These are phyloP conservation scores for Chaetomium olivaceum DNA, from an alignment of 2,329 filamentous ascomycete species.

Conservation along the genomic window DNA sequence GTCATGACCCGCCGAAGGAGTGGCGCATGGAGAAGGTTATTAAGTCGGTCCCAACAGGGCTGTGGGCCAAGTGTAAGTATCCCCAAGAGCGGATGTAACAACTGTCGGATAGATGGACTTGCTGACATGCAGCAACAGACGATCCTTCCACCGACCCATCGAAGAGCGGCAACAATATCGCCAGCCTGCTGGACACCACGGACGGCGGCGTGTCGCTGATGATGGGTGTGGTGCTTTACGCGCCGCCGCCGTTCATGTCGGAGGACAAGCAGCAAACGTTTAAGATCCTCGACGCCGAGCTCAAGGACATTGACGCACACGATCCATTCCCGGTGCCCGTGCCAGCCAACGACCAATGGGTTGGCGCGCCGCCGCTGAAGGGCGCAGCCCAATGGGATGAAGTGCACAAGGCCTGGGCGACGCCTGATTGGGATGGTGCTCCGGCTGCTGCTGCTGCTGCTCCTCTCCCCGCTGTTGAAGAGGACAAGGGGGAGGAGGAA, in stretches of 20 bases:
- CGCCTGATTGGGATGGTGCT: not conserved
- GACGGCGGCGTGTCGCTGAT: constrained; percentile 2
- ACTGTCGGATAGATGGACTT: not conserved
- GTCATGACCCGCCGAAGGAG: not conserved
- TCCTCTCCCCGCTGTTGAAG: not conserved
- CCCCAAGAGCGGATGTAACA: no score
- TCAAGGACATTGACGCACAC: not conserved
- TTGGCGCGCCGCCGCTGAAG: not conserved
- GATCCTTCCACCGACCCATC: not conserved
- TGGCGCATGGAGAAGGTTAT: constrained; percentile 6
- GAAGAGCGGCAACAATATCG: constrained; percentile 4
- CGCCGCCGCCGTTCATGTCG: constrained; percentile 4
- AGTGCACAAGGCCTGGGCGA: constrained; percentile 1
- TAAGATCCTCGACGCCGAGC: constrained; percentile 3
- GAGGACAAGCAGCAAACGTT: constrained; percentile 7
- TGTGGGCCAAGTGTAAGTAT: constrained; percentile 2
- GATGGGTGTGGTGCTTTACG: not conserved
- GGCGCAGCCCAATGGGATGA: not conserved
- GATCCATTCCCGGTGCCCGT: not conserved
- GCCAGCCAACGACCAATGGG: not conserved
- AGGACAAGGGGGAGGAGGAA: not conserved
- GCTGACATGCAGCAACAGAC: not conserved
- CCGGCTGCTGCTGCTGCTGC: not conserved
- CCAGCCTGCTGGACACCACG: not conserved
- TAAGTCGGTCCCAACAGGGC: constrained; percentile 2